phyloP scores from a whole-genome alignment of 2,329 filamentous ascomycete genomes.

The Talaromyces sp. region DNA sequence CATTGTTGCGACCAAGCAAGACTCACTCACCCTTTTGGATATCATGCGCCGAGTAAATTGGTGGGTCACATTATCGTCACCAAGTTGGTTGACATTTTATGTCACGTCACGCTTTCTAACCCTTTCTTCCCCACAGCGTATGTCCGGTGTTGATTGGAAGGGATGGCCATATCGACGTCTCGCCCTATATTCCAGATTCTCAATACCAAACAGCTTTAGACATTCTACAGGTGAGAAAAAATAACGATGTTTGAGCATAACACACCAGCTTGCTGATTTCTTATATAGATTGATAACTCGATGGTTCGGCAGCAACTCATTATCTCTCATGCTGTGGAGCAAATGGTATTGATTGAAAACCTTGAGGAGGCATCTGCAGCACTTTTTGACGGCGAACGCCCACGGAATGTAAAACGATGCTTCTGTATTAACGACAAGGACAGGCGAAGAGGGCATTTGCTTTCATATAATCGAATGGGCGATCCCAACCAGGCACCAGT shows the following conservation, averaged over 20 bases:
- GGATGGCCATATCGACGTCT: slow-evolving; percentile 58
- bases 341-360: slow-evolving; percentile 74
- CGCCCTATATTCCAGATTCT: slow-evolving; percentile 71
- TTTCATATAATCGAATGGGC: slow-evolving; percentile 55
- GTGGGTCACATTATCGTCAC: slow-evolving; percentile 33
- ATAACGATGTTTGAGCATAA: neutral
- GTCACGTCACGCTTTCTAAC: neutral
- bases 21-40: slow-evolving; percentile 68
- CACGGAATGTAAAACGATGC: slow-evolving; percentile 72
- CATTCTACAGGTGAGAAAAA: slow-evolving; percentile 64
- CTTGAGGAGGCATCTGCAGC: slow-evolving; percentile 67
- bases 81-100: neutral
- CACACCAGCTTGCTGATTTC: neutral
- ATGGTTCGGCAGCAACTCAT: slow-evolving; percentile 79
- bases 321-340: slow-evolving; percentile 80
- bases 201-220: slow-evolving; percentile 77
- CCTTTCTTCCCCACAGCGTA: slow-evolving; percentile 33
- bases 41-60: slow-evolving; percentile 66
- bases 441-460: slow-evolving; percentile 62
- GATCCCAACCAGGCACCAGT: slow-evolving; percentile 57
- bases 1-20: slow-evolving; percentile 75
- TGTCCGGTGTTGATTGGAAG: slow-evolving; percentile 68
- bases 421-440: slow-evolving; percentile 66
- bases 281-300: slow-evolving; percentile 70
- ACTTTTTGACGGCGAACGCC: slow-evolving; percentile 66